Percentiles rank a stretch among this genome's conserved stretches.
phyloP scores from a whole-genome alignment of 352 stramenopile genomes.

The Globisporangium lucens region DNA sequence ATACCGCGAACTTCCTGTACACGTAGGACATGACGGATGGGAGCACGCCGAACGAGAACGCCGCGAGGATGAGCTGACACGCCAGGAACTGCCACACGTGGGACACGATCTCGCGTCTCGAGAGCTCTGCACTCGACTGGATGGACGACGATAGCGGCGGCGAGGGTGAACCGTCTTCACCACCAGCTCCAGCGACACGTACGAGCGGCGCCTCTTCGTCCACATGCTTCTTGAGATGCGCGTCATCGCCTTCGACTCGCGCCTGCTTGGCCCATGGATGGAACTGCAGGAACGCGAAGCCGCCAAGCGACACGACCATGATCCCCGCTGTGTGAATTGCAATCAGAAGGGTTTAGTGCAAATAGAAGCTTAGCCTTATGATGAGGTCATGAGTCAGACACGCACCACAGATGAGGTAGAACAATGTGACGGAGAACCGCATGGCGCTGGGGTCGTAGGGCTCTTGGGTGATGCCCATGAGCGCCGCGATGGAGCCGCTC shows the following conservation, averaged over 20 bases:
- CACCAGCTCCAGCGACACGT: background rate
- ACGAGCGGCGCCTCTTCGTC: slow-evolving; percentile 33
- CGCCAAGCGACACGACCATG: slow-evolving; percentile 47
- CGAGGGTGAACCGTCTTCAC: background rate
- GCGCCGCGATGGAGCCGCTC: slow-evolving; percentile 53
- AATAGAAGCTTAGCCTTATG: background rate
- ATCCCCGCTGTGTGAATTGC: slow-evolving; percentile 28
- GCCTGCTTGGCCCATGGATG: slow-evolving; percentile 34
- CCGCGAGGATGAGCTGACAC: slow-evolving; percentile 53
- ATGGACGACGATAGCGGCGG: background rate
- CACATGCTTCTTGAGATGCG: background rate
- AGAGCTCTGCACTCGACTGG: slow-evolving; percentile 14
- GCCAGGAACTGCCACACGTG: slow-evolving; percentile 46
- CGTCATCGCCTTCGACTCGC: slow-evolving; percentile 9
- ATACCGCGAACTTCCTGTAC: slow-evolving; percentile 55
- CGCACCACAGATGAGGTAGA: slow-evolving; percentile 62
- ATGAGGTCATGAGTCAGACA: background rate
- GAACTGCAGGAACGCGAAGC: slow-evolving; percentile 53
- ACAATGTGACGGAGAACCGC: slow-evolving; percentile 55
- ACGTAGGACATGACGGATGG: slow-evolving; percentile 73
- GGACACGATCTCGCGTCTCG: slow-evolving; percentile 24
- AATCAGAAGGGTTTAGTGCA: background rate
- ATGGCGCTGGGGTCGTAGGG: slow-evolving; percentile 37
- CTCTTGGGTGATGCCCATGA: slow-evolving; percentile 58
- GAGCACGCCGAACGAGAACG: slow-evolving; percentile 63